A percentile compares a stretch with the other conserved stretches of the same genome.
Evolutionary conservation across 148 eudicot species (phyloP).

Genomic region (Rhododendron simsii): DNA sequence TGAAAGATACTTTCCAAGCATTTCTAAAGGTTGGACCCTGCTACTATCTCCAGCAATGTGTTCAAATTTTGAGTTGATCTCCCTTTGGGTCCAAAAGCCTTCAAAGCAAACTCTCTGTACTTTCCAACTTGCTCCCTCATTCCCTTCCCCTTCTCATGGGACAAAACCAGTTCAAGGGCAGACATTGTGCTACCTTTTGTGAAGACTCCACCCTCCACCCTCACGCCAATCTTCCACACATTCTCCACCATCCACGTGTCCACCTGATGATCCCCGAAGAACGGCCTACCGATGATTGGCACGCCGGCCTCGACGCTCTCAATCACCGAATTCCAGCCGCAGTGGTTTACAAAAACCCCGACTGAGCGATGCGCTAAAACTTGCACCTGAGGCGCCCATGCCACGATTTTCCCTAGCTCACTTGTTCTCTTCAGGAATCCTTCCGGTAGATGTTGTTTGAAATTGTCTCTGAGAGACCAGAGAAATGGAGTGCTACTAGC

Average conservation of each 20-base stretch:
- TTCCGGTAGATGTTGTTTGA: slow-evolving; percentile 25
- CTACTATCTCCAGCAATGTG: slow-evolving; percentile 16
- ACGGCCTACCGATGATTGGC: slow-evolving; percentile 66
- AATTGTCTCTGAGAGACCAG: slow-evolving; percentile 49
- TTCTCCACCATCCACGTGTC: slow-evolving; percentile 44
- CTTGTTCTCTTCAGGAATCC: slow-evolving; percentile 31
- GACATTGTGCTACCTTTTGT: slow-evolving; percentile 19
- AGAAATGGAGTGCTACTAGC: slow-evolving; percentile 38
- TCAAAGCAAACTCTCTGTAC: slow-evolving; percentile 30
- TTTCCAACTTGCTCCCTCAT: slow-evolving; percentile 20
- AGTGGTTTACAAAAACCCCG: slow-evolving; percentile 62
- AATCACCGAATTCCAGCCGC: slow-evolving; percentile 75
- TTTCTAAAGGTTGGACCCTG: not conserved
- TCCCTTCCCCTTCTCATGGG: slow-evolving; percentile 24
- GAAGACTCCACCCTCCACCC: slow-evolving; percentile 41
- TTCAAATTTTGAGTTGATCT: slow-evolving; percentile 30
- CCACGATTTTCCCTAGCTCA: slow-evolving; percentile 40
- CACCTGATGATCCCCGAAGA: slow-evolving; percentile 56
- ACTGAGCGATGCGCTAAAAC: slow-evolving; percentile 38
- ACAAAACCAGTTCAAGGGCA: slow-evolving; percentile 34
- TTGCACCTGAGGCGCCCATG: slow-evolving; percentile 72
- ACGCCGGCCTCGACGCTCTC: slow-evolving; percentile 61
- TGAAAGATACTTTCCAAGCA: too few species aligned
- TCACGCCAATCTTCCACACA: slow-evolving; percentile 40
- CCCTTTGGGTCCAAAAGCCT: slow-evolving; percentile 28